A percentile compares a stretch with the other conserved stretches of the same genome.
Evolutionary conservation across 495 filamentous ascomycete species (phyloP).

Genomic region (Penicillium paradoxum): DNA sequence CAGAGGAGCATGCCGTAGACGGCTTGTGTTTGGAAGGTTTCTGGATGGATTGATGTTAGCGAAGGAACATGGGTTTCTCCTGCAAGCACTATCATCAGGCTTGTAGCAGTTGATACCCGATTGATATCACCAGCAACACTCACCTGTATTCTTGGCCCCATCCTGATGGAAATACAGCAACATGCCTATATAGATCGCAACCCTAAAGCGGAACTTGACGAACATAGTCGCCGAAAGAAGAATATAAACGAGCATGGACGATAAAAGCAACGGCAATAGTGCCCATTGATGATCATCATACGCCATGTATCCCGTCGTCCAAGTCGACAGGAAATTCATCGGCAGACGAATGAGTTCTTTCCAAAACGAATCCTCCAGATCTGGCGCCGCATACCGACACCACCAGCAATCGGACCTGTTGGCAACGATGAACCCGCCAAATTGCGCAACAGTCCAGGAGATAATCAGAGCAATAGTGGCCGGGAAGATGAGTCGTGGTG

Average conservation of each 20-base stretch:
- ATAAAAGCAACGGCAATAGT: conserved; percentile 54
- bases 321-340: conserved; percentile 50
- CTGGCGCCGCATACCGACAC: conserved; percentile 53
- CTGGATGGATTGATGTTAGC: conserved; percentile 11
- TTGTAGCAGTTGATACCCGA: neutral
- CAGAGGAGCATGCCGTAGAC: conserved; percentile 61
- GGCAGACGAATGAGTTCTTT: conserved; percentile 41
- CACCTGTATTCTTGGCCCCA: conserved; percentile 29
- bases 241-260: conserved; percentile 58
- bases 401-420: conserved; percentile 56
- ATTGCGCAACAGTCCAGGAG: conserved; percentile 58
- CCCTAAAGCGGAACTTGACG: conserved; percentile 51
- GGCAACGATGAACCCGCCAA: conserved; percentile 55
- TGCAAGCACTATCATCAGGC: neutral
- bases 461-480: conserved; percentile 54
- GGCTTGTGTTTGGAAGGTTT: conserved; percentile 54
- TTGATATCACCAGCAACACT: neutral
- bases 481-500: conserved; percentile 59
- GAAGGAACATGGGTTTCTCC: neutral
- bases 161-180: conserved; percentile 51
- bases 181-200: conserved; percentile 50
- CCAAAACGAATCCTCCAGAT: conserved; percentile 34
- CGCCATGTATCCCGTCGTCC: conserved; percentile 54
- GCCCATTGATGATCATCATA: conserved; percentile 70
- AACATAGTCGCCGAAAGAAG: conserved; percentile 54